Conservation (phyloP, 2,329 filamentous ascomycete species). For the Zopfia rhizophila region DNA sequence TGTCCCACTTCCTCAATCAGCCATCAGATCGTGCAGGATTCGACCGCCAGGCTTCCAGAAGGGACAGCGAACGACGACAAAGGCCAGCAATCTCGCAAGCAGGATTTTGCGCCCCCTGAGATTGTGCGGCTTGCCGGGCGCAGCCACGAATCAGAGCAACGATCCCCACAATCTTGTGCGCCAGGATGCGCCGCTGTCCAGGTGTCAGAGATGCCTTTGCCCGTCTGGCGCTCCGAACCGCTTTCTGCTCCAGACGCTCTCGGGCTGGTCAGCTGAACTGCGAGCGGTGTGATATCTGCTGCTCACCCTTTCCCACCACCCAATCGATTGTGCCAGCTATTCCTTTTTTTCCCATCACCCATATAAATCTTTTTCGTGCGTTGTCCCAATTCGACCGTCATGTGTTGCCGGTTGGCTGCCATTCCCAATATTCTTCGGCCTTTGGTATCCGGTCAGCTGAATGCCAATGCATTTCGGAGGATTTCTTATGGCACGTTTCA, state of each 20-base stretch:
- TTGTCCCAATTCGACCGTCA: too few relatives aligned
- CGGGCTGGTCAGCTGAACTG: slow-evolving; percentile 41
- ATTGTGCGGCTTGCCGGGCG: too few relatives aligned
- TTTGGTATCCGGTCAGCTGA: slow-evolving; percentile 11
- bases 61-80: too few relatives aligned
- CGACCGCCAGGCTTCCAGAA: slow-evolving; percentile 43
- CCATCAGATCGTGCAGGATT: too few relatives aligned
- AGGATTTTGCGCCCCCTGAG: slow-evolving; percentile 36
- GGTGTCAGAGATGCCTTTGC: slow-evolving; percentile 17
- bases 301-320: slow-evolving; percentile 28
- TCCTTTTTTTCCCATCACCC: slow-evolving; percentile 14
- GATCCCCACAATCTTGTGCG: slow-evolving; percentile 10
- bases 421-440: background rate
- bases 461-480: slow-evolving; percentile 8
- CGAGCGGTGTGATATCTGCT: slow-evolving; percentile 44
- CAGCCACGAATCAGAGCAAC: slow-evolving; percentile 19
- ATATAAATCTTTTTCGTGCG: slow-evolving; percentile 7
- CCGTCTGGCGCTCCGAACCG: slow-evolving; percentile 26
- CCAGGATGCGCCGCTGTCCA: background rate
- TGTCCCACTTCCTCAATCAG: too few relatives aligned
- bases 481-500: too few relatives aligned
- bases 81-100: slow-evolving; percentile 17
- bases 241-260: slow-evolving; percentile 13
- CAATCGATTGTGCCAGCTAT: slow-evolving; percentile 17
- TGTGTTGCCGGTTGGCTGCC: background rate